Evolutionary conservation across 192 early-diverging fungal species (phyloP), one percentile per base, ranked within the genome.

Genomic region (Chytriomyces confervae): DNA sequence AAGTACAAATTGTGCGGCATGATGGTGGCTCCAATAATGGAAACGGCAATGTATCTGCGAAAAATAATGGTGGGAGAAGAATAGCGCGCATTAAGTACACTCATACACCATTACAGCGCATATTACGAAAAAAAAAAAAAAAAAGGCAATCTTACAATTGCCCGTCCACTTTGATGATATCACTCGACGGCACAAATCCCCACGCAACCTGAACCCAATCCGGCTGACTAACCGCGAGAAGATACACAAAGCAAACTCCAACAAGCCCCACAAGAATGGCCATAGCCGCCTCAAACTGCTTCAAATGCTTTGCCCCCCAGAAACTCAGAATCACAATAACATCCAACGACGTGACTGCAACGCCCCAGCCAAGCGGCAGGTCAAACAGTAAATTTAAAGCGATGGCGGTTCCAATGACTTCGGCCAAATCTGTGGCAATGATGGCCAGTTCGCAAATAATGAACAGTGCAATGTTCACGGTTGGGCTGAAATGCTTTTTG

Each of bases 1-100:
- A 95, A 78, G 66, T 91, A 95, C 0, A 95, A 79, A 70, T 94
- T 94, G 81, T 96, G 95, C 7, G 95, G 95, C 95, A 96, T 96
- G 63, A 84, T 66, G 0, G 94, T 95, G 3, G 94, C 94, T 45
- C 94, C 94, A 78, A 94, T 90, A 61, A 95, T 95, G 69, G 91
- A 92, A 61, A 95, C 89, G n/a, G 91, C 84, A 11, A 94, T 68
- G 50, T 91, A 95, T 4, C 53, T 57, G 53, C 13, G 1, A 57
- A 57, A 36, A 36, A 36, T 36, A 36, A 36, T 36, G 36, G 0
- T 27, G 24, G 24, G 24, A 0, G 0, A 36, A 36, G 36, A 36
- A 4, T 4, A 36, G 36, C 36, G 36, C 36, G 36, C 36, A 36
- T 1, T 36, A 36, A 36, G 36, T 36, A 36, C 36, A 36, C 36